Base-by-base conservation (phyloP, 176 grass and related monocot genomes). In the Bothriochloa decipiens region DNA sequence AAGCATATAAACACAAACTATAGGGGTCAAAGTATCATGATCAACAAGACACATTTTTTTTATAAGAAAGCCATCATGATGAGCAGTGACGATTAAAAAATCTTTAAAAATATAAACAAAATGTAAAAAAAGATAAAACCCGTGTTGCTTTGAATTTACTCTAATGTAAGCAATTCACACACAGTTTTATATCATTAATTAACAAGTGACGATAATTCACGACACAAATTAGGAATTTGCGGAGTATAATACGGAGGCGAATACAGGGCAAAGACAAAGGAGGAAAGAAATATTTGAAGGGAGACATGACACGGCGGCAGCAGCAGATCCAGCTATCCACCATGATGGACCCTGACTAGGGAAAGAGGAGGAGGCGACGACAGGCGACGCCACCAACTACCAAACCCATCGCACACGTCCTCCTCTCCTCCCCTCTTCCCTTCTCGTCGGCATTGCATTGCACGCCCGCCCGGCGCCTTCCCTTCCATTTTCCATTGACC, bases 321-420 rank as follows among this genome's bases (percentile, higher is more conserved):
- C 40, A 28, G 42, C 71, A 53, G 63, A 52, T 80, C 63, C 77
- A 80, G 41, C 42, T 46, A 49, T 80, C 15, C 64, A 68, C 43
- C 78, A 55, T 53, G 41, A 14, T 3, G 47, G 16, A 8, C 39
- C 29, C 29, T 7, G 57, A 83, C 39, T 17, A 8, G 6, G 35
- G 65, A 85, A 85, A 36, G 36, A 36, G 18, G 50, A 15, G 61
- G 23, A 20, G 10, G 61, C 3, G 35, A 36, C 35, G 35, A 4
- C 35, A 36, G 35, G 35, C 35, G 46, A 16, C 14, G 47, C 77
- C 77, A 81, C 63, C 77, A 76, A 49, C 87, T 76, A 84, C 82
- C 87, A 70, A 85, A 80, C 70, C 77, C 69, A 66, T 65, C 28
- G 14, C 81, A 45, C 75, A 68, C 66, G 76, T 74, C 68, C 43